Conservation (phyloP, 169 alveolate genomes). For the Plasmodium fragile region DNA sequence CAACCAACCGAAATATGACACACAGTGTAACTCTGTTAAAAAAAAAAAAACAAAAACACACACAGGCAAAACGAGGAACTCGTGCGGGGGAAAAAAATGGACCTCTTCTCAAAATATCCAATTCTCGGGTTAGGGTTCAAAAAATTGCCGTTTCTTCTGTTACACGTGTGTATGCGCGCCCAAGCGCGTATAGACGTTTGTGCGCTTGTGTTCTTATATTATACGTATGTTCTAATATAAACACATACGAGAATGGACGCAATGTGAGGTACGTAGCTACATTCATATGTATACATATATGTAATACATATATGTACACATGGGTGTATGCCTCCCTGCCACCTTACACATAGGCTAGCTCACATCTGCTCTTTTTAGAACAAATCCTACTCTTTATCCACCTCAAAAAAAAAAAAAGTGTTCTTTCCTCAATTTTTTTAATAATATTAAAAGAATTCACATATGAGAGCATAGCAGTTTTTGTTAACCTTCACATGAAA, state of each 20-base stretch:
- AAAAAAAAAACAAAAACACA: neutral
- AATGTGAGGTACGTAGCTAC: neutral
- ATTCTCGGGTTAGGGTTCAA: neutral
- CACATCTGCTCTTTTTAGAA: neutral
- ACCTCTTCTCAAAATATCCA: neutral
- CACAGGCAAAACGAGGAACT: neutral
- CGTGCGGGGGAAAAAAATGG: neutral
- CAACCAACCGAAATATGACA: neutral
- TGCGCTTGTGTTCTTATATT: neutral
- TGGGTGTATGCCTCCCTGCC: neutral
- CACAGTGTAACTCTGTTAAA: neutral
- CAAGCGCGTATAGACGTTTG: neutral
- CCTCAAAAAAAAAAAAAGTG: neutral
- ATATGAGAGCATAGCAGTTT: neutral
- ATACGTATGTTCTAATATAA: neutral
- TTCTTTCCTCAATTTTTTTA: neutral
- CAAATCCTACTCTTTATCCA: neutral
- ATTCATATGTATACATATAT: neutral
- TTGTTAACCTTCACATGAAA: neutral
- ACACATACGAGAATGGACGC: neutral
- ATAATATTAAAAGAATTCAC: neutral
- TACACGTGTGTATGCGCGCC: neutral
- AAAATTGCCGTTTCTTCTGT: neutral
- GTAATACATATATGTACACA: constrained; percentile 5
- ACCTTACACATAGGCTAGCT: neutral